These are phyloP conservation scores for Xanthoconium purpureum DNA, from an alignment of 768 basidiomycete genomes.

Conservation along the genomic window DNA sequence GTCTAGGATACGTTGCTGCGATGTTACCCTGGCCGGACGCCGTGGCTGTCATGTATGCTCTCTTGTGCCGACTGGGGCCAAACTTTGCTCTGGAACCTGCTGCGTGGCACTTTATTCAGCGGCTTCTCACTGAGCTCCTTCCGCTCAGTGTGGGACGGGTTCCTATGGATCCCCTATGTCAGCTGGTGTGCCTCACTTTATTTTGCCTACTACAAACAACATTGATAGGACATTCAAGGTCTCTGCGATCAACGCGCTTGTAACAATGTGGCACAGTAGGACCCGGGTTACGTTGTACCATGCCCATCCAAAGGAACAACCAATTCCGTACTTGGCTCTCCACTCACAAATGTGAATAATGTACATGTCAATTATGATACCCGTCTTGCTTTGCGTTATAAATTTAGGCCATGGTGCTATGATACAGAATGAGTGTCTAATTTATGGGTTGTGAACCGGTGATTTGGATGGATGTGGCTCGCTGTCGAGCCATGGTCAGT, in stretches of 20 bases:
- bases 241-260: slow-evolving; percentile 8
- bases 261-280: slow-evolving; percentile 5
- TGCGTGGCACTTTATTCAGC: slow-evolving; percentile 13
- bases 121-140: slow-evolving; percentile 8
- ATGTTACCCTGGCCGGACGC: slow-evolving; percentile 21
- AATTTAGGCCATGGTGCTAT: slow-evolving; percentile 18
- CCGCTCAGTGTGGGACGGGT: slow-evolving; percentile 1
- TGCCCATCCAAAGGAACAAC: not conserved
- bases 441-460: slow-evolving; percentile 10
- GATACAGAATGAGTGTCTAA: slow-evolving; percentile 25
- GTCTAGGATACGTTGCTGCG: slow-evolving; percentile 8
- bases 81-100: slow-evolving; percentile 8
- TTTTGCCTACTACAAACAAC: not conserved
- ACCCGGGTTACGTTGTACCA: slow-evolving; percentile 5
- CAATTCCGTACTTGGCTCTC: not conserved
- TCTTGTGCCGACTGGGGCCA: slow-evolving; percentile 18
- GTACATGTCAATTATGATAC: slow-evolving; percentile 5
- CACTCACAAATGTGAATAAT: slow-evolving; percentile 1
- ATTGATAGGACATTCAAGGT: slow-evolving; percentile 11
- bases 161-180: slow-evolving; percentile 12
- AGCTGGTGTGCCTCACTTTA: slow-evolving; percentile 11
- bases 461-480: slow-evolving; percentile 2
- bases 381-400: slow-evolving; percentile 8
- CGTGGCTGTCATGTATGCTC: slow-evolving; percentile 9
- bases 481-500: slow-evolving; percentile 4